These are phyloP conservation scores for Aspergillus panamensis DNA, from an alignment of 495 filamentous ascomycete species.

Conservation along the genomic window DNA sequence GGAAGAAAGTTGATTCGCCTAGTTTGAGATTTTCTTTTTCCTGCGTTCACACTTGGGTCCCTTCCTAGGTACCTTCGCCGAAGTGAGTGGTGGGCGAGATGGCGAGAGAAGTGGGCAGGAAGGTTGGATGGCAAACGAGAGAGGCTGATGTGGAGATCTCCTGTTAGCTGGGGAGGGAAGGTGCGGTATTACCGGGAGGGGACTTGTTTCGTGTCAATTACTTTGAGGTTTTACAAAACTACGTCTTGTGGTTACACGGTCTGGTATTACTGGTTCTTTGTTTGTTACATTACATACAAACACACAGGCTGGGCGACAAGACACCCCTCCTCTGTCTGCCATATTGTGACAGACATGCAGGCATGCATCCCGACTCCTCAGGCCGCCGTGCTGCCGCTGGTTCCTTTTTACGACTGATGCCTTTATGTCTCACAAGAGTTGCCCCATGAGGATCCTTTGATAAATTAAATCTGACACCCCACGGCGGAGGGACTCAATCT, in stretches of 20 bases:
- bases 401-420: neutral
- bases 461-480: slow-evolving; percentile 7
- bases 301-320: neutral
- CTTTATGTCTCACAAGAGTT: slow-evolving; percentile 4
- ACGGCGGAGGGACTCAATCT: neutral
- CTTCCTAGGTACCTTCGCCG: neutral
- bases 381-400: neutral
- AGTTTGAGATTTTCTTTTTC: neutral
- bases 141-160: slow-evolving; percentile 2
- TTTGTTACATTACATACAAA: slow-evolving; percentile 8
- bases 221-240: slow-evolving; percentile 3
- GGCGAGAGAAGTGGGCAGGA: neutral
- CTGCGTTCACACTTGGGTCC: neutral
- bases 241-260: neutral
- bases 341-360: neutral
- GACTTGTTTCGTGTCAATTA: neutral
- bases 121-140: neutral
- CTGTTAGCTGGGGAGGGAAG: neutral
- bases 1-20: neutral
- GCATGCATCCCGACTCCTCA: neutral
- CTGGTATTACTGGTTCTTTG: neutral
- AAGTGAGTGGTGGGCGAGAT: neutral
- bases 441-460: neutral
- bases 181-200: neutral
- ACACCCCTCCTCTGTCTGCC: no score